Base-by-base conservation (phyloP, 768 basidiomycete species). In the Hericium erinaceus region DNA sequence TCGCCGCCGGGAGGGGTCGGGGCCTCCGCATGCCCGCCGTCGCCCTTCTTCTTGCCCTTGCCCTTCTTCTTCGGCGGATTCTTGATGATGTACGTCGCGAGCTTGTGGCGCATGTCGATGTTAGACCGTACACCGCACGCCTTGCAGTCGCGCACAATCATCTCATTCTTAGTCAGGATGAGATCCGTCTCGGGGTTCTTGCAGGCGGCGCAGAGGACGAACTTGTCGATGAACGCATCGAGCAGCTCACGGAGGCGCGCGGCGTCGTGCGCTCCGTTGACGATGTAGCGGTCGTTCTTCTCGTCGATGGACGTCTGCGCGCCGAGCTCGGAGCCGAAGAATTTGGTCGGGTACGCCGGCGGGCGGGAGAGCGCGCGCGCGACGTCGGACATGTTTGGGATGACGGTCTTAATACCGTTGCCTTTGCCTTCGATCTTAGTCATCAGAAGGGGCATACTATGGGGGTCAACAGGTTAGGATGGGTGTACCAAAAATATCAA, bases 131-230 rank as follows among this genome's bases (percentile, higher is more conserved):
- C 86, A 55, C 97, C 97, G 66, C 97, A 99, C 26, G 97, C 97
- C 74, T 98, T 98, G 81, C 97, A 99, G 72, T 99, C 95, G 60
- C 95, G 84, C 63, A 89, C 83, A 69, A 98, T 93, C 63, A 89
- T 83, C 65, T 98, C 97, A 57, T 73, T 74, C 73, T 92, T 95
- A 70, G 92, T 83, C 69, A 99, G 82, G 75, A 92, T 73, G 48
- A 98, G 83, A 67, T 98, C 95, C 37, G 97, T 99, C 75, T 99
- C 97, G 11, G 97, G 97, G 70, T 99, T 99, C 77, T 98, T 98
- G 88, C 97, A 99, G 10, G 89, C 83, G 58, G 85, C 87, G 76
- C 97, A 99, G 15, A 99, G 85, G 48, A 99, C 93, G 64, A 97
- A 99, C 74, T 98, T 98, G 66, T 95, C 92, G 76, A 99, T 99